Percentiles rank a stretch among this genome's conserved stretches.
Evolutionary conservation across 2,329 filamentous ascomycete species (phyloP).

Genomic region (Colletotrichum australisinense): DNA sequence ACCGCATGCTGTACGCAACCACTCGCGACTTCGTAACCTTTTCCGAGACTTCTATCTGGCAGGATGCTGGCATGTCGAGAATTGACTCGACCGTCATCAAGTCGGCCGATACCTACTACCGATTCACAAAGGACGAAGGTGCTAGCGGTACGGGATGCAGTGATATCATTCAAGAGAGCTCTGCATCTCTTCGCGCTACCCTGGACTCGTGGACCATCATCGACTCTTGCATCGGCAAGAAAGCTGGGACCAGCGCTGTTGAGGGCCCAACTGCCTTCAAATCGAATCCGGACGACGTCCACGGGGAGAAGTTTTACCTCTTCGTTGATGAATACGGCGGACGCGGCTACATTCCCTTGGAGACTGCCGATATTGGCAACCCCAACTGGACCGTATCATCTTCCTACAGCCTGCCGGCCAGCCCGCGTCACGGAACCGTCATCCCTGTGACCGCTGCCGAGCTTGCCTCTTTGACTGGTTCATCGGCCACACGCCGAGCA

Average conservation of each 20-base stretch:
- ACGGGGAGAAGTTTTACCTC: slow-evolving; percentile 65
- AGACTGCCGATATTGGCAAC: slow-evolving; percentile 60
- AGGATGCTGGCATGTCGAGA: slow-evolving; percentile 61
- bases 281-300: slow-evolving; percentile 58
- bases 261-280: slow-evolving; percentile 66
- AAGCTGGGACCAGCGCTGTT: slow-evolving; percentile 59
- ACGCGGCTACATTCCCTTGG: slow-evolving; percentile 64
- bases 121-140: slow-evolving; percentile 67
- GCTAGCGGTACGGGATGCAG: slow-evolving; percentile 58
- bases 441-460: slow-evolving; percentile 61
- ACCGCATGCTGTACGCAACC: slow-evolving; percentile 64
- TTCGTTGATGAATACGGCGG: slow-evolving; percentile 65
- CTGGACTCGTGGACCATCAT: slow-evolving; percentile 56
- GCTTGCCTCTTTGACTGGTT: slow-evolving; percentile 46
- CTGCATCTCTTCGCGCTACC: slow-evolving; percentile 51
- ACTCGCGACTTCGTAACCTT: slow-evolving; percentile 64
- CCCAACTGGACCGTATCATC: slow-evolving; percentile 60
- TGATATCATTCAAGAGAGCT: slow-evolving; percentile 66
- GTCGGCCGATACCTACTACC: slow-evolving; percentile 55
- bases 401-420: slow-evolving; percentile 58
- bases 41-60: slow-evolving; percentile 59
- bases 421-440: slow-evolving; percentile 65
- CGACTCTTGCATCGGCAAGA: slow-evolving; percentile 60
- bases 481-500: slow-evolving; percentile 14
- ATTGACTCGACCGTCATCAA: slow-evolving; percentile 65